phyloP scores from a whole-genome alignment of 495 filamentous ascomycete species.

The Ramalina intermedia region DNA sequence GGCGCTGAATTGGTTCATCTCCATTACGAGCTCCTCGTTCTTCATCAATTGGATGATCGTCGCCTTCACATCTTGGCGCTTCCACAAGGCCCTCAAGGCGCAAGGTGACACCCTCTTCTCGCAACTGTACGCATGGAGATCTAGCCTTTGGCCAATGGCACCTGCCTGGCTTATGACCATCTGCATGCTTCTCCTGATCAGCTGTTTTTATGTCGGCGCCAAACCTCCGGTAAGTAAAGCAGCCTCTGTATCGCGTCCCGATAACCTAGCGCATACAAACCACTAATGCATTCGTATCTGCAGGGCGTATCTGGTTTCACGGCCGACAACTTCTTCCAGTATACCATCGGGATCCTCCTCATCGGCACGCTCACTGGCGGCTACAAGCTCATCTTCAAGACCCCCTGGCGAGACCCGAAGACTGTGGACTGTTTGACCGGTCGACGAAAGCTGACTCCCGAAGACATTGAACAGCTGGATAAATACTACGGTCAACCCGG shows the following conservation, averaged over 20 bases:
- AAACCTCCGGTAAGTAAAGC: slow-evolving; percentile 1
- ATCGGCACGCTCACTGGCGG: slow-evolving; percentile 10
- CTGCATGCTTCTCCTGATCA: slow-evolving; percentile 6
- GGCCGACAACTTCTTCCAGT: slow-evolving; percentile 16
- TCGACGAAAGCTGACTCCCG: slow-evolving; percentile 5
- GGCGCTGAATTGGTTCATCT: slow-evolving; percentile 18
- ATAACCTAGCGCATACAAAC: slow-evolving; percentile 8
- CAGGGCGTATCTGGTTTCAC: no score
- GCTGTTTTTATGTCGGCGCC: slow-evolving; percentile 10
- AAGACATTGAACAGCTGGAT: slow-evolving; percentile 15
- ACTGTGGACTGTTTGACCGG: slow-evolving; percentile 18
- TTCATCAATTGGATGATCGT: slow-evolving; percentile 24
- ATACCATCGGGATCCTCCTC: slow-evolving; percentile 19
- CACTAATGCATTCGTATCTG: not conserved
- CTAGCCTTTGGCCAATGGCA: slow-evolving; percentile 18
- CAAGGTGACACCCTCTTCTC: slow-evolving; percentile 20
- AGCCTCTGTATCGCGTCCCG: not conserved
- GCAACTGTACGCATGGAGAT: slow-evolving; percentile 18
- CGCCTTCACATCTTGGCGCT: slow-evolving; percentile 17
- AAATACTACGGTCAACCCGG: no score
- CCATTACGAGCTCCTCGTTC: slow-evolving; percentile 19
- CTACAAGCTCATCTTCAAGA: slow-evolving; percentile 18
- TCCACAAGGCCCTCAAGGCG: slow-evolving; percentile 18
- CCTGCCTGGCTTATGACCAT: slow-evolving; percentile 12
- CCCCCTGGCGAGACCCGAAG: slow-evolving; percentile 8